These are phyloP conservation scores for Neophaeococcomyces aloes DNA, from an alignment of 2,329 filamentous ascomycete genomes.

Conservation along the genomic window DNA sequence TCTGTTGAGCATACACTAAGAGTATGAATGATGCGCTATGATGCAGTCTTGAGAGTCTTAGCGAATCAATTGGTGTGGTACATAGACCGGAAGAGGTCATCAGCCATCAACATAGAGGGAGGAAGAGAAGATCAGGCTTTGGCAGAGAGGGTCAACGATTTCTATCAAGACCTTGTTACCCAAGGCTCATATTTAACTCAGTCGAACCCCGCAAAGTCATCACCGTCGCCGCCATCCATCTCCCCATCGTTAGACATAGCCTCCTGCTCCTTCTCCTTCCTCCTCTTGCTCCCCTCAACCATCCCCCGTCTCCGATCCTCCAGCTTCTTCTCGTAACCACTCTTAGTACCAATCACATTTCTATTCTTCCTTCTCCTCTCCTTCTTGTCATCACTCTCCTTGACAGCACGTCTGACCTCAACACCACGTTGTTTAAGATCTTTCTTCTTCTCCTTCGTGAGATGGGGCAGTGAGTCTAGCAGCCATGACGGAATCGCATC, in stretches of 20 bases:
- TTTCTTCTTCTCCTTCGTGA: slow-evolving; percentile 74
- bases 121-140: no score
- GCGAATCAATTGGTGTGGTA: no score
- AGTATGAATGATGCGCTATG: no score
- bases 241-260: slow-evolving; percentile 12
- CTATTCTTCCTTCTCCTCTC: slow-evolving; percentile 44
- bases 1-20: no score
- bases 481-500: slow-evolving; percentile 70
- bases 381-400: slow-evolving; percentile 28
- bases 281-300: slow-evolving; percentile 32
- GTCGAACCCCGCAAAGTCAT: slow-evolving; percentile 32
- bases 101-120: no score
- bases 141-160: no score
- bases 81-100: no score
- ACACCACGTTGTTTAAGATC: slow-evolving; percentile 72
- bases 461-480: slow-evolving; percentile 71
- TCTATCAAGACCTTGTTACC: no score
- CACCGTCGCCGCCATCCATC: slow-evolving; percentile 24
- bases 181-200: no score
- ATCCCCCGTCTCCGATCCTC: slow-evolving; percentile 38
- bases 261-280: slow-evolving; percentile 26
- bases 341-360: slow-evolving; percentile 55
- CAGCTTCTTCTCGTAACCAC: slow-evolving; percentile 37
- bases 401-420: slow-evolving; percentile 50
- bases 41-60: no score